These are phyloP conservation scores for Fusarium algeriense DNA, from an alignment of 2,329 filamentous ascomycete species.

Conservation along the genomic window DNA sequence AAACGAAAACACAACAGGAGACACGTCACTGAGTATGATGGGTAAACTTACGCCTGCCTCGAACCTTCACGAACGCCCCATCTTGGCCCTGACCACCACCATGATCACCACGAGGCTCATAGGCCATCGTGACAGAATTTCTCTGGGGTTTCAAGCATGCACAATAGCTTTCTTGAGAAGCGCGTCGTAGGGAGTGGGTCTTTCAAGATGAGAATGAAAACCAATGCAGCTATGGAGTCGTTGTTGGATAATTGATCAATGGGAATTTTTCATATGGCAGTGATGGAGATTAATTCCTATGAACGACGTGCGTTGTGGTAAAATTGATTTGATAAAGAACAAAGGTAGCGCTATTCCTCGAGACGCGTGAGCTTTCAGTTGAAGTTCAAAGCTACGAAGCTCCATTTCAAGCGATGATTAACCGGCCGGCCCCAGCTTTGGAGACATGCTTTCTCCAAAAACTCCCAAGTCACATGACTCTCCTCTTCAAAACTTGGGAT, in stretches of 20 bases:
- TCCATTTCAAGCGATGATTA: slow-evolving; percentile 38
- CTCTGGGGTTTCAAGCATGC: slow-evolving; percentile 43
- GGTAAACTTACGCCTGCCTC: slow-evolving; percentile 64
- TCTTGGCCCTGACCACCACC: slow-evolving; percentile 58
- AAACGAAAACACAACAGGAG: slow-evolving; percentile 4
- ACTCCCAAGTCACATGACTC: slow-evolving; percentile 17
- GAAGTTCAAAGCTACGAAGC: slow-evolving; percentile 36
- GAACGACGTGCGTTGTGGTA: neutral
- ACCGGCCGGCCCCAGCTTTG: slow-evolving; percentile 16
- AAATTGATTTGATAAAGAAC: slow-evolving; percentile 17
- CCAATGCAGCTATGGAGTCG: neutral
- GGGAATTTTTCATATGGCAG: neutral
- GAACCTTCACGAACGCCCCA: slow-evolving; percentile 61
- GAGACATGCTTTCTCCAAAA: slow-evolving; percentile 12
- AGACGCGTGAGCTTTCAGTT: slow-evolving; percentile 34
- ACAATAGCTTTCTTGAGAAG: slow-evolving; percentile 29
- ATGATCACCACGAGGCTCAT: slow-evolving; percentile 65
- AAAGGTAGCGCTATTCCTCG: slow-evolving; percentile 23
- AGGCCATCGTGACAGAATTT: slow-evolving; percentile 59
- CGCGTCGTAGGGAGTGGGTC: slow-evolving; percentile 40
- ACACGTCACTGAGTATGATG: slow-evolving; percentile 1
- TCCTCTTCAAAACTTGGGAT: slow-evolving; percentile 9
- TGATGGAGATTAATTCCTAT: neutral
- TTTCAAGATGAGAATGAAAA: slow-evolving; percentile 11
- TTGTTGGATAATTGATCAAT: neutral